Evolutionary conservation across 2,329 filamentous ascomycete genomes (phyloP).

Genomic region (Pseudocercospora pini-densiflorae): DNA sequence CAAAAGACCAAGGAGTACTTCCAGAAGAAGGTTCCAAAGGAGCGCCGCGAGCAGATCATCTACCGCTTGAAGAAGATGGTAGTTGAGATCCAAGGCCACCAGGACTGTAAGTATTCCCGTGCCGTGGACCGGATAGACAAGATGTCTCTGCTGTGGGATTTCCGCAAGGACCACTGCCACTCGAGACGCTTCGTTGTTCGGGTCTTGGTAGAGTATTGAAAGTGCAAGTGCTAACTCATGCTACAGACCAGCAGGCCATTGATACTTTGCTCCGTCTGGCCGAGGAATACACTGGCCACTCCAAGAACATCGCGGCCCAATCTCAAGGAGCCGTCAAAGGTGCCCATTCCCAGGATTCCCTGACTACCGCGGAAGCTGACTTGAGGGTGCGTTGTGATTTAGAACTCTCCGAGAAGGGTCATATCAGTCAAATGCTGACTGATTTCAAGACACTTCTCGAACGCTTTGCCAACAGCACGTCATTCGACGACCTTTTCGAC

Average conservation of each 20-base stretch:
- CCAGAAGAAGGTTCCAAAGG: constrained; percentile 83
- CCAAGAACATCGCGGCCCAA: constrained; percentile 67
- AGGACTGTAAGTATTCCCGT: constrained; percentile 67
- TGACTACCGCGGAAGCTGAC: constrained; percentile 76
- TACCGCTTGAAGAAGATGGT: constrained; percentile 98
- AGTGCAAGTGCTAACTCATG: constrained; percentile 34
- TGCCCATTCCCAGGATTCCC: constrained; percentile 65
- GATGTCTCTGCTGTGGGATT: background rate
- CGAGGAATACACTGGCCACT: constrained; percentile 81
- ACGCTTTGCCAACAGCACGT: constrained; percentile 94
- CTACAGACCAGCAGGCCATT: constrained; percentile 78
- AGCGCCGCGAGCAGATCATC: constrained; percentile 89
- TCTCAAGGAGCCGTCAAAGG: constrained; percentile 72
- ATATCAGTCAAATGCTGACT: constrained; percentile 53
- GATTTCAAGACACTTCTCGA: constrained; percentile 77
- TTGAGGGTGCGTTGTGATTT: constrained; percentile 65
- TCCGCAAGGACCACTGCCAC: background rate
- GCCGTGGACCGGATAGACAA: background rate
- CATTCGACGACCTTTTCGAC: constrained; percentile 81
- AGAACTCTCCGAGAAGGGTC: constrained; percentile 45
- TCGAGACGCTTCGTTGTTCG: background rate
- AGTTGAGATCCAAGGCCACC: constrained; percentile 92
- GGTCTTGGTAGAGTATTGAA: background rate
- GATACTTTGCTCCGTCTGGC: constrained; percentile 82
- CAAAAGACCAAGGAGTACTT: constrained; percentile 73